phyloP scores from a whole-genome alignment of 2,329 filamentous ascomycete species.

The Penicillium sp. region DNA sequence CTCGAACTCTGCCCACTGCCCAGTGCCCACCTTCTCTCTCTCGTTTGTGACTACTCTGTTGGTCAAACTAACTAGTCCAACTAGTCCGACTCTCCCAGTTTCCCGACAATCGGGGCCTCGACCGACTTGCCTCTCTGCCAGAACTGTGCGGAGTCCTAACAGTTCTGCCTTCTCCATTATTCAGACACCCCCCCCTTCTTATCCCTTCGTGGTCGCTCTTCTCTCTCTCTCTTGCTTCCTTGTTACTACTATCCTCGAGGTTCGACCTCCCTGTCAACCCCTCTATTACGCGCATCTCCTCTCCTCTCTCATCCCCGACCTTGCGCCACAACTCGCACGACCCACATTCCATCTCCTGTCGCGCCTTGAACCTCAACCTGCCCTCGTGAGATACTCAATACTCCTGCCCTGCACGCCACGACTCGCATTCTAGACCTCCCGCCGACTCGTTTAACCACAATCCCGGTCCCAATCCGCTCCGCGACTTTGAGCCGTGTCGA shows the following conservation, averaged over 20 bases:
- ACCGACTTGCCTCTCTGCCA: not conserved
- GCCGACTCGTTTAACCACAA: not conserved
- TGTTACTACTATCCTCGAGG: not conserved
- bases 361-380: conserved; percentile 8
- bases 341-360: conserved; percentile 20
- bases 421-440: not conserved
- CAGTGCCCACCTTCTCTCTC: conserved; percentile 50
- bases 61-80: not conserved
- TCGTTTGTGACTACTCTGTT: not conserved
- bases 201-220: conserved; percentile 1
- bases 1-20: conserved; percentile 38
- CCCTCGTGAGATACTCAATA: conserved; percentile 4
- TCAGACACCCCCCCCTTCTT: not conserved
- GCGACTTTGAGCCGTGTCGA: not conserved
- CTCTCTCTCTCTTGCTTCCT: not conserved
- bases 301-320: not conserved
- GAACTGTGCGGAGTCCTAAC: not conserved
- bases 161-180: conserved; percentile 45
- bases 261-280: not conserved
- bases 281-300: not conserved
- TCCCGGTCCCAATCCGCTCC: not conserved
- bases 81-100: not conserved
- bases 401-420: not conserved
- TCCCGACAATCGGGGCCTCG: not conserved
- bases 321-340: conserved; percentile 11